Percentiles rank a stretch among this genome's conserved stretches.
Conservation (phyloP, 371 early-diverging fungal genomes). For the Mucor circinelloides region DNA sequence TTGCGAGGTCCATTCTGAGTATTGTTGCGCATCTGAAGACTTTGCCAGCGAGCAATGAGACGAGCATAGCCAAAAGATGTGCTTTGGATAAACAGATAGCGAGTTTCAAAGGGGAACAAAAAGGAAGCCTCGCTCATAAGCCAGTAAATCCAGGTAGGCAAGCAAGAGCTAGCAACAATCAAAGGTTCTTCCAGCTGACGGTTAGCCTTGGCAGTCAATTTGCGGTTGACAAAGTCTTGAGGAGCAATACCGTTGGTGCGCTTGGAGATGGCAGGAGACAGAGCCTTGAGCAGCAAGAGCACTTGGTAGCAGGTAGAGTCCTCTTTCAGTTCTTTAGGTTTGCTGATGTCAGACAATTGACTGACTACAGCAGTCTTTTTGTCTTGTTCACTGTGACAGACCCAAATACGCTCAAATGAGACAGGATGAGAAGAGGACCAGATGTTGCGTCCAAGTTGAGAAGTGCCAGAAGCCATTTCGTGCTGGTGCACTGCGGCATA, state of each 20-base stretch:
- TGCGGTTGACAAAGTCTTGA: slow-evolving; percentile 74
- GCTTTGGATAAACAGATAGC: slow-evolving; percentile 77
- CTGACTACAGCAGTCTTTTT: slow-evolving; percentile 16
- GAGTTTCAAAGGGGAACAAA: slow-evolving; percentile 83
- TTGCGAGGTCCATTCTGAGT: slow-evolving; percentile 33
- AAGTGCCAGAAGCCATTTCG: slow-evolving; percentile 26
- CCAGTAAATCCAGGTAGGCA: slow-evolving; percentile 79
- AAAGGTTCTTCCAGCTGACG: slow-evolving; percentile 88
- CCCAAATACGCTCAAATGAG: slow-evolving; percentile 46
- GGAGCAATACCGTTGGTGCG: slow-evolving; percentile 34
- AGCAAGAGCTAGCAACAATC: slow-evolving; percentile 79
- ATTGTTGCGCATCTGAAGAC: slow-evolving; percentile 48
- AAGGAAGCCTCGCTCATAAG: slow-evolving; percentile 74
- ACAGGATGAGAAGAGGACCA: slow-evolving; percentile 61
- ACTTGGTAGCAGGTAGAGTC: slow-evolving; percentile 45
- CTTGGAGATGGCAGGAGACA: slow-evolving; percentile 24
- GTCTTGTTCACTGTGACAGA: slow-evolving; percentile 18
- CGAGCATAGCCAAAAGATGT: slow-evolving; percentile 88
- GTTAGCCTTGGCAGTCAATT: slow-evolving; percentile 80
- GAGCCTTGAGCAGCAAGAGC: slow-evolving; percentile 55
- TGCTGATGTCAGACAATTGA: slow-evolving; percentile 19
- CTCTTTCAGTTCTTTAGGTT: slow-evolving; percentile 24
- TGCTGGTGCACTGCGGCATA: slow-evolving; percentile 66
- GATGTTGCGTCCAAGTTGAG: slow-evolving; percentile 30
- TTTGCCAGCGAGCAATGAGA: slow-evolving; percentile 67